phyloP scores from a whole-genome alignment of 2,329 filamentous ascomycete species.

The Byssoonygena ceratinophila region DNA sequence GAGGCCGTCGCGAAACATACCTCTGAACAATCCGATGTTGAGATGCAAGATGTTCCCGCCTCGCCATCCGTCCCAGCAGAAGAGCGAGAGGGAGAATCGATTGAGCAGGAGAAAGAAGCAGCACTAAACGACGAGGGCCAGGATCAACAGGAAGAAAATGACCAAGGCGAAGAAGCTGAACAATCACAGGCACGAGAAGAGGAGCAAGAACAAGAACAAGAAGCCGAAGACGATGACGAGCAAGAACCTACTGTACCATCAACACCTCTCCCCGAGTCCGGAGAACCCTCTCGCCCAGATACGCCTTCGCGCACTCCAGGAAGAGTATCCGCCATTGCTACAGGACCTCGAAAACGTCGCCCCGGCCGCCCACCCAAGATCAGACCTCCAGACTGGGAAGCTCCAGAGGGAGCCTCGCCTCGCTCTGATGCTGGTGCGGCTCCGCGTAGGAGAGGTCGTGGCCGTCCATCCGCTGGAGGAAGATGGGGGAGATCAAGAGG shows the following conservation, averaged over 20 bases:
- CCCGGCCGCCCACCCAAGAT: slow-evolving; percentile 83
- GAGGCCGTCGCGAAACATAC: slow-evolving; percentile 34
- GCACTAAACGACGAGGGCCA: neutral
- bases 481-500: slow-evolving; percentile 65
- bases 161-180: slow-evolving; percentile 12
- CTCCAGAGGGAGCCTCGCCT: slow-evolving; percentile 42
- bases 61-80: slow-evolving; percentile 29
- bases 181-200: slow-evolving; percentile 18
- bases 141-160: slow-evolving; percentile 13
- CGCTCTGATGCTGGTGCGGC: slow-evolving; percentile 42
- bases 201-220: slow-evolving; percentile 20
- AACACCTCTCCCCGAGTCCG: slow-evolving; percentile 33
- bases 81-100: slow-evolving; percentile 23
- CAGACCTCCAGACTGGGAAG: slow-evolving; percentile 66
- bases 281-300: slow-evolving; percentile 37
- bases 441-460: slow-evolving; percentile 51
- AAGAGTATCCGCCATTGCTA: slow-evolving; percentile 44
- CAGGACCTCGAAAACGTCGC: slow-evolving; percentile 53
- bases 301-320: slow-evolving; percentile 43
- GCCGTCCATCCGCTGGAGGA: slow-evolving; percentile 45
- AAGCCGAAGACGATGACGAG: slow-evolving; percentile 34
- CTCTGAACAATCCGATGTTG: slow-evolving; percentile 38
- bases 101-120: neutral
- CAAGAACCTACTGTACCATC: slow-evolving; percentile 36
- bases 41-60: slow-evolving; percentile 32